Percentiles rank a stretch among this genome's conserved stretches.
These are phyloP conservation scores for Gracilaria gracilis DNA, from an alignment of 23 red algal species.

Conservation along the genomic window DNA sequence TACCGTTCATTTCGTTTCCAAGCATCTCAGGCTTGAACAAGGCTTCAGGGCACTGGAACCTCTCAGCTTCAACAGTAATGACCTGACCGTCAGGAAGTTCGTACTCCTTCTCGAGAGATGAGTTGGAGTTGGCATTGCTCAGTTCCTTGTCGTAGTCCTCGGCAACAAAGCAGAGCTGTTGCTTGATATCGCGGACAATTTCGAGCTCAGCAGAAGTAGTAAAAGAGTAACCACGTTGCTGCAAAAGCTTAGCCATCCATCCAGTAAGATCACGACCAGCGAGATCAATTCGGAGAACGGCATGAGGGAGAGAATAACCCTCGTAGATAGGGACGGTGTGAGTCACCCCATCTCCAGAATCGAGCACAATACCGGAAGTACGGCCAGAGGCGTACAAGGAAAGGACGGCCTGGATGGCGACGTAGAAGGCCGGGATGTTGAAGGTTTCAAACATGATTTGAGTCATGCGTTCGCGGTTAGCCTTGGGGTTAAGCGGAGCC, in stretches of 20 bases:
- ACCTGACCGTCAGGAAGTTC: slow-evolving; percentile 99
- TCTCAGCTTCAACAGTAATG: slow-evolving; percentile 94
- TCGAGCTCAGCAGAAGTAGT: slow-evolving; percentile 99
- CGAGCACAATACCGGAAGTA: slow-evolving; percentile 99
- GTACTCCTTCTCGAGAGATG: slow-evolving; percentile 97
- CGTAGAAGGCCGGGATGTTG: slow-evolving; percentile 98
- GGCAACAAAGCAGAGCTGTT: slow-evolving; percentile 98
- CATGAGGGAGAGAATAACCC: slow-evolving; percentile 97
- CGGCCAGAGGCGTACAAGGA: slow-evolving; percentile 98
- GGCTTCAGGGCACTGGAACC: slow-evolving; percentile 99
- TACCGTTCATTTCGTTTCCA: slow-evolving; percentile 91
- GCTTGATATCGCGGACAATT: slow-evolving; percentile 99
- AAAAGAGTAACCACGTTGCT: slow-evolving; percentile 97
- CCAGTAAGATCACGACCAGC: slow-evolving; percentile 98
- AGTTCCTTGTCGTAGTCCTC: slow-evolving; percentile 99
- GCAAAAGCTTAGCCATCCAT: slow-evolving; percentile 93
- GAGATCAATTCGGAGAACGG: slow-evolving; percentile 96
- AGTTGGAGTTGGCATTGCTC: slow-evolving; percentile 72
- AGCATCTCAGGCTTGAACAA: slow-evolving; percentile 97
- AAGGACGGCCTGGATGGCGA: slow-evolving; percentile 99
- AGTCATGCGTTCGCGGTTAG: slow-evolving; percentile 95
- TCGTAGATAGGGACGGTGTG: slow-evolving; percentile 99
- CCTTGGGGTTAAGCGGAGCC: slow-evolving; percentile 99
- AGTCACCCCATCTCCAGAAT: slow-evolving; percentile 99
- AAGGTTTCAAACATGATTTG: slow-evolving; percentile 99